Base-by-base conservation (phyloP, 2,329 filamentous ascomycete genomes). In the Epichloe gansuensis region DNA sequence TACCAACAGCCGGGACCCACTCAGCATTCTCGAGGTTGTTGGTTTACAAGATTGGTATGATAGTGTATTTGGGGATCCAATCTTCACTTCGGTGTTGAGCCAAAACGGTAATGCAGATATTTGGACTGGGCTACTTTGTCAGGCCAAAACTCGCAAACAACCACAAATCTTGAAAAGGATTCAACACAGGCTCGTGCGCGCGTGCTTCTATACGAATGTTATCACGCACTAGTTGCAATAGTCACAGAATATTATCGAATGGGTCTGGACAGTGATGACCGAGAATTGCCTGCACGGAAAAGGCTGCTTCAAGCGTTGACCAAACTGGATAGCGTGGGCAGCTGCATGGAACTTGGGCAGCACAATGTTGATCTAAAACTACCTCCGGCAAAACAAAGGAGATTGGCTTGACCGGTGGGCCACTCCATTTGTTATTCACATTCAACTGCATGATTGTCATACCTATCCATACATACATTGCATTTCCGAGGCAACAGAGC, bases 11-110 rank as follows among this genome's bases (percentile, higher is more conserved):
- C 28, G 28, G 28, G 28, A 31, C 25, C 4, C 39, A 13, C 15
- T 12, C 15, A 35, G 23, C 9, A 28, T 35, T 6, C 42, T 15
- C 15, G 25, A 38, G 13, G 52, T 57, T 42, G 50, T 52, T 4
- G 54, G 52, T 5, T 50, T 83, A n/a, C 69, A 70, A 35, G 76
- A 80, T 64, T 83, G 80, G 80, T 75, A 75, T 54, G 75, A 74
- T 54, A 75, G 75, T 44, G 58, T 82, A 11, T 83, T 83, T 56
- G 80, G 80, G 11, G 81, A 83, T 55, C 78, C 80, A 0, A 61
- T 83, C 2, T 67, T 84, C 48, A 71, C 75, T 2, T 69, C 67
- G 3, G 69, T 70, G 6, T 78, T 82, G 57, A 71, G 67, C 58
- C 68, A 72, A 13, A 62, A 67, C 17, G 68, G 73, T 0, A 72